Base-by-base conservation (phyloP, 192 early-diverging fungal genomes). In the Umbelopsis ramanniana region DNA sequence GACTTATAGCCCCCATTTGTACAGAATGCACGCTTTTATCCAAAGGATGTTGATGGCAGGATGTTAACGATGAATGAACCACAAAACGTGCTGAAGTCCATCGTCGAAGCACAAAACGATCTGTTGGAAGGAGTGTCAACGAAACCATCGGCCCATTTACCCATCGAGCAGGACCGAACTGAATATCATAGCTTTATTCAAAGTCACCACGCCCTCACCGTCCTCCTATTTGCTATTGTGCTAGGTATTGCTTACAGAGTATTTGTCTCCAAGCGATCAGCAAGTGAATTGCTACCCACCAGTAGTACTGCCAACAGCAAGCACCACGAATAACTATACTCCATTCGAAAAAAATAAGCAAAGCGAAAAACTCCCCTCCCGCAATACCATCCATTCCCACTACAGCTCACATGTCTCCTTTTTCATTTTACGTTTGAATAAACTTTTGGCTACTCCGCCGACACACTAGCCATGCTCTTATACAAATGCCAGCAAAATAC, bases 391-490 rank as follows among this genome's bases (percentile, higher is more conserved):
- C 38, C 38, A 6, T 40, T 40, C 3, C 38, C 38, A 40, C 38
- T 40, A 40, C 3, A 40, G 38, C 8, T 6, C 8, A 40, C 38
- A 40, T 40, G 47, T 48, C 47, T 48, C 12, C 47, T 19, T 48
- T 48, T 48, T 48, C 8, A 3, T 40, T 40, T 40, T 8, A 40
- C 38, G 4, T 48, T 48, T 14, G 15, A 50, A 50, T n/a, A 50
- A 50, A 50, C 15, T n/a, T n/a, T 15, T 17, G n/a, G 17, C 15
- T 12, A 4, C 6, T 52, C 55, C 14, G 15, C 52, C 40, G 6
- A n/a, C 69, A n/a, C 74, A 71, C 5, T 81, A 68, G 40, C 40
- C 6, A 11, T 43, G 4, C 38, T 8, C 4, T 40, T 40, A 11
- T 43, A 43, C 40, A 43, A 43, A 43, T 43, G 29, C 29, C 1